Evolutionary conservation across 2,329 filamentous ascomycete species (phyloP).

Genomic region (Stagonosporopsis cucurbitacearum): DNA sequence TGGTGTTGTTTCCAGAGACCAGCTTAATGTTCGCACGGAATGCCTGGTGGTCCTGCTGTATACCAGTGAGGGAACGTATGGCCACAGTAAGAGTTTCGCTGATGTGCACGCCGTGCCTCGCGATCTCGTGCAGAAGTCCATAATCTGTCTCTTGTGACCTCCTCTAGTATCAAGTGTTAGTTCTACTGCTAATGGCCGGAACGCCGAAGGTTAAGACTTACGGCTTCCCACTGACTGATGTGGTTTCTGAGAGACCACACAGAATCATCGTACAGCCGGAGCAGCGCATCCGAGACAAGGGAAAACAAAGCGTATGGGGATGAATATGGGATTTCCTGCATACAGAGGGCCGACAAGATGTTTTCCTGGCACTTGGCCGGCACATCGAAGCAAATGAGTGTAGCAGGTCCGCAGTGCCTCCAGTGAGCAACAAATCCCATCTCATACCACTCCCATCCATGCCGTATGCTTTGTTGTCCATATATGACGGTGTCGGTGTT

Average conservation of each 20-base stretch:
- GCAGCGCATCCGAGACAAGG: constrained; percentile 5
- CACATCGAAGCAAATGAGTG: too few relatives aligned
- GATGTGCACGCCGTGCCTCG: constrained; percentile 25
- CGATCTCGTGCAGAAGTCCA: constrained; percentile 13
- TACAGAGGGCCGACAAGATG: too few relatives aligned
- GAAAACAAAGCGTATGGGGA: too few relatives aligned
- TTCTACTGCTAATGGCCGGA: not conserved
- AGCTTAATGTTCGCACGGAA: too few relatives aligned
- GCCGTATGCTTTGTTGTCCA: too few relatives aligned
- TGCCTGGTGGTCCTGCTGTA: constrained; percentile 15
- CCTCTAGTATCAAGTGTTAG: constrained; percentile 7
- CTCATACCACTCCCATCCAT: too few relatives aligned
- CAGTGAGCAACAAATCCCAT: too few relatives aligned
- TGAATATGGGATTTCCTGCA: too few relatives aligned
- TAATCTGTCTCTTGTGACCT: constrained; percentile 22
- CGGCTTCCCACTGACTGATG: constrained; percentile 25
- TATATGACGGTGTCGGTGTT: too few relatives aligned
- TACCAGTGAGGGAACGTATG: constrained; percentile 16
- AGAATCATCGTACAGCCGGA: constrained; percentile 24
- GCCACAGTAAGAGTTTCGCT: constrained; percentile 23
- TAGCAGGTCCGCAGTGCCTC: too few relatives aligned
- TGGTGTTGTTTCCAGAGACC: too few relatives aligned
- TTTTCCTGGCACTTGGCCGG: too few relatives aligned
- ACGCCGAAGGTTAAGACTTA: constrained; percentile 3
- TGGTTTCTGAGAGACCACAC: constrained; percentile 26